Percentiles rank a stretch among this genome's conserved stretches.
These are phyloP conservation scores for Cantharellus anzutake DNA, from an alignment of 768 basidiomycete species.

Conservation along the genomic window DNA sequence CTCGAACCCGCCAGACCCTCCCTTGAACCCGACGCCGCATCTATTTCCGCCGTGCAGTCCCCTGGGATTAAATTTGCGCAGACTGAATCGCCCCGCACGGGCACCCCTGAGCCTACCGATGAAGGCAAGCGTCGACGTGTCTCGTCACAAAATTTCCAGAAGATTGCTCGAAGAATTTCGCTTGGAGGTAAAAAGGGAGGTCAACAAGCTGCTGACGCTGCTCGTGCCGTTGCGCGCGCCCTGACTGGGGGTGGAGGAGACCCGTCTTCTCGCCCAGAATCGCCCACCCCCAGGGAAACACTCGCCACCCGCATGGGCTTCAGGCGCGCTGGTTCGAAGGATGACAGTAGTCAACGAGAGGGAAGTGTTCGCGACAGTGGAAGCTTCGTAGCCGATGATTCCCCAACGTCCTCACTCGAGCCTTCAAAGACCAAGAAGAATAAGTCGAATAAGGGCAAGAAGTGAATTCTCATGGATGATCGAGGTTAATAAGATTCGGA, in stretches of 20 bases:
- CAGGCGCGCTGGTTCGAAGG: not conserved
- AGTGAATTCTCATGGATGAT: not conserved
- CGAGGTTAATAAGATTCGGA: not conserved
- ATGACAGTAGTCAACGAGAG: not conserved
- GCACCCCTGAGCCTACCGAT: conserved; percentile 54
- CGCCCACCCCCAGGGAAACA: not conserved
- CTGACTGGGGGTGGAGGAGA: not conserved
- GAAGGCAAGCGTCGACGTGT: conserved; percentile 66
- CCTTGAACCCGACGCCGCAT: conserved; percentile 18
- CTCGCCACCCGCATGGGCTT: not conserved
- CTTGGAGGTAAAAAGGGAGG: conserved; percentile 19
- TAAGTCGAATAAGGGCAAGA: not conserved
- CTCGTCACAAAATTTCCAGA: conserved; percentile 73
- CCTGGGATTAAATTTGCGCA: not conserved
- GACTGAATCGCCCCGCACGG: conserved; percentile 26
- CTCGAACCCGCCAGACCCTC: conserved; percentile 13
- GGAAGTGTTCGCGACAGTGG: not conserved
- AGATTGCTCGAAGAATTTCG: conserved; percentile 56
- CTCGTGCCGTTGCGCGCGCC: not conserved
- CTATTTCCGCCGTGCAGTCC: conserved; percentile 15
- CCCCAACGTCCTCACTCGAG: not conserved
- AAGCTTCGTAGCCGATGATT: not conserved
- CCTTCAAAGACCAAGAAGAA: not conserved
- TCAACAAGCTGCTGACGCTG: not conserved
- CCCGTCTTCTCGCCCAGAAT: not conserved